Evolutionary conservation across 306 rosid genomes (phyloP).

Genomic region (Fragaria iinumae): DNA sequence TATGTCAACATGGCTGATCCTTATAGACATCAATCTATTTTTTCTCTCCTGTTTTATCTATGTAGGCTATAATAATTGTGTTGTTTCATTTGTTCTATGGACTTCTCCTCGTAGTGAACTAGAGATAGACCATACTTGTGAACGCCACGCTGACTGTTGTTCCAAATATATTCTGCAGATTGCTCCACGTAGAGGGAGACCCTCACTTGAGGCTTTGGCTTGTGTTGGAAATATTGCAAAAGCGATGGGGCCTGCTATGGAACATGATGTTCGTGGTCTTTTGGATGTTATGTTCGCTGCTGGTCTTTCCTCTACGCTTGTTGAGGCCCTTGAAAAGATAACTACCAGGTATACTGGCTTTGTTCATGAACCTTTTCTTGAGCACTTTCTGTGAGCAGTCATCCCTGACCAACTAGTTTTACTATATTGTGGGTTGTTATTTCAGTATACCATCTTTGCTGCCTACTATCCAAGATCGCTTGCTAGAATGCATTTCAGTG

Average conservation of each 20-base stretch:
- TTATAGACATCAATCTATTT: constrained; percentile 24
- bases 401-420: constrained; percentile 22
- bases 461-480: constrained; percentile 87
- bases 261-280: constrained; percentile 85
- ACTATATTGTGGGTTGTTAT: constrained; percentile 24
- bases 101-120: constrained; percentile 67
- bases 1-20: constrained; percentile 39
- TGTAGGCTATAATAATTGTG: constrained; percentile 17
- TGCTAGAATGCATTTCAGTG: constrained; percentile 85
- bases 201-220: constrained; percentile 96
- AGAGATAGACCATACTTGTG: constrained; percentile 15
- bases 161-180: constrained; percentile 55
- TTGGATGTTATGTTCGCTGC: constrained; percentile 90
- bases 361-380: constrained; percentile 11
- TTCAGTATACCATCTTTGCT: constrained; percentile 85
- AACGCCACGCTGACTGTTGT: constrained; percentile 16
- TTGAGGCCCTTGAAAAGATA: constrained; percentile 88
- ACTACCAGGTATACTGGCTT: constrained; percentile 49
- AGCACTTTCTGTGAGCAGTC: constrained; percentile 15
- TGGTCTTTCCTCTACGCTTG: constrained; percentile 86
- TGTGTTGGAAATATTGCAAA: constrained; percentile 98
- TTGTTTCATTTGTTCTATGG: constrained; percentile 41
- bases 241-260: constrained; percentile 92
- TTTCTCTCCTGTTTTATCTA: constrained; percentile 13
- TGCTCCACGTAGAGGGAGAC: constrained; percentile 95